Conservation (phyloP, 2,329 filamentous ascomycete genomes). For the Mollisiaceae sp. region DNA sequence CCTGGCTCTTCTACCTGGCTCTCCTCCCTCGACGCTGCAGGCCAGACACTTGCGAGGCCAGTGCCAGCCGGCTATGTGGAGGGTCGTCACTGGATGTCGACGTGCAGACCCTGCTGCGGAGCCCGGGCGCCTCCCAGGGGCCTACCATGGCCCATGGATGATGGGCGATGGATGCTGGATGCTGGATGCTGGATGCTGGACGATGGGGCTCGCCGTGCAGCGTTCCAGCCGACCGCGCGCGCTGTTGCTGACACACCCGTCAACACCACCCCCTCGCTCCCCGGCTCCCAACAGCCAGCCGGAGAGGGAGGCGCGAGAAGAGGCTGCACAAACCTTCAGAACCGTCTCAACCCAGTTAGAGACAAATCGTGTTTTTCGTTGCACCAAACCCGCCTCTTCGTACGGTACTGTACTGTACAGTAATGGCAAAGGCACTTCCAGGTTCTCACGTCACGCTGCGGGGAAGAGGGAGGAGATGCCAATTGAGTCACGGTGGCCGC, state of each 20-base stretch:
- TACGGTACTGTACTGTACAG: no score
- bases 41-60: background rate
- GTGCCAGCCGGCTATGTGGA: slow-evolving; percentile 25
- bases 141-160: no score
- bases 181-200: no score
- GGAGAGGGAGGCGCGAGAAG: no score
- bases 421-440: background rate
- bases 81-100: slow-evolving; percentile 25
- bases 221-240: background rate
- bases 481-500: background rate
- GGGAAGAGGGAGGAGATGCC: background rate
- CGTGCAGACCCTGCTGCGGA: background rate
- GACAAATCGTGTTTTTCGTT: background rate
- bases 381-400: background rate
- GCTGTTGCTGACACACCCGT: slow-evolving; percentile 5
- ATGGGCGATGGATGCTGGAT: no score
- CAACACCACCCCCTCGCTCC: background rate
- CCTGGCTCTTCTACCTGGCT: no score
- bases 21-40: no score
- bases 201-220: background rate
- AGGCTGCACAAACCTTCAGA: background rate
- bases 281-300: background rate
- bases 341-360: background rate
- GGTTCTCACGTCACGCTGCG: background rate
- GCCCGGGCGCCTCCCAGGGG: no score